A percentile compares a stretch with the other conserved stretches of the same genome.
Evolutionary conservation across 2,329 filamentous ascomycete genomes (phyloP).

Genomic region (Geosmithia flava): DNA sequence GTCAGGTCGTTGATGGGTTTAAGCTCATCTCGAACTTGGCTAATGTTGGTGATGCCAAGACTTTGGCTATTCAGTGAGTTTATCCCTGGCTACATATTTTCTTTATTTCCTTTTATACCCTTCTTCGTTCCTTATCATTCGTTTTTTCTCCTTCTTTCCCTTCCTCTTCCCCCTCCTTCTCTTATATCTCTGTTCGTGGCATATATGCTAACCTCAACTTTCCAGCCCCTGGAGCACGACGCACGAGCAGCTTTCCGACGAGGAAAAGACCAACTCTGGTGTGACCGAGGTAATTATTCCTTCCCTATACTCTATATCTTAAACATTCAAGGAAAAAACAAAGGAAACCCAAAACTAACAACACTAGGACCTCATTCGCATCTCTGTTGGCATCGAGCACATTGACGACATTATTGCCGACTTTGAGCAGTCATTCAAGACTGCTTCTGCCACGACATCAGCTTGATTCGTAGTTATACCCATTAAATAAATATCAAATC

Average conservation of each 20-base stretch:
- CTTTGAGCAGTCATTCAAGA: constrained; percentile 81
- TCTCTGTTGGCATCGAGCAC: constrained; percentile 91
- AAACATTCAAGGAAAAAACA: no score
- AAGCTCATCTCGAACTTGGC: constrained; percentile 92
- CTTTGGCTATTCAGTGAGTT: constrained; percentile 67
- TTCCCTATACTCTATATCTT: no score
- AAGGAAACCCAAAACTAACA: no score
- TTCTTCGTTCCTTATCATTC: no score
- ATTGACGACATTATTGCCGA: constrained; percentile 96
- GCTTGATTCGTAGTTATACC: constrained; percentile 3
- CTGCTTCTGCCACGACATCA: constrained; percentile 33
- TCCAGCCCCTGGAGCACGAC: constrained; percentile 75
- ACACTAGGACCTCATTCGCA: constrained; percentile 71
- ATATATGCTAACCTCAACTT: background rate
- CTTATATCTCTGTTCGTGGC: no score
- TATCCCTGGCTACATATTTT: background rate
- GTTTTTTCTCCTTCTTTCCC: no score
- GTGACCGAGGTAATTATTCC: constrained; percentile 55
- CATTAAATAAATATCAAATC: background rate
- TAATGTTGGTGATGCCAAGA: constrained; percentile 94
- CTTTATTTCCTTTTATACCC: no score
- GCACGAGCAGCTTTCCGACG: constrained; percentile 77
- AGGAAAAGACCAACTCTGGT: constrained; percentile 70
- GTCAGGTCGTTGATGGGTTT: constrained; percentile 83
- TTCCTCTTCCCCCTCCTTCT: no score